A percentile compares a stretch with the other conserved stretches of the same genome.
These are phyloP conservation scores for Beauveria varroae DNA, from an alignment of 2,329 filamentous ascomycete genomes.

Conservation along the genomic window DNA sequence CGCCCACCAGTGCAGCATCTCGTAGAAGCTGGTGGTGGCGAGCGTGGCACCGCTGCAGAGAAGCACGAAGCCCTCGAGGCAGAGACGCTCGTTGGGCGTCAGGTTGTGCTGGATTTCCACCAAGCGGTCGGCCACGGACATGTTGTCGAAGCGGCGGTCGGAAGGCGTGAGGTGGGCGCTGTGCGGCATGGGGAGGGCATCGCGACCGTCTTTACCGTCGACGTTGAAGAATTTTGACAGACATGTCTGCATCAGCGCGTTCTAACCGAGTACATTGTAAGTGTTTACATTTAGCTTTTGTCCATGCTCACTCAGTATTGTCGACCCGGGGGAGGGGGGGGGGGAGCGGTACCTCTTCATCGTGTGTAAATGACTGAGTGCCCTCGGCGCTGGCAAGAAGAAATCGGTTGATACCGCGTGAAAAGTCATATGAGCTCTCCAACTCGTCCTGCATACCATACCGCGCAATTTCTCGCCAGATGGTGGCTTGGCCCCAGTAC, in stretches of 20 bases:
- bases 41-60: constrained; percentile 36
- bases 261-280: constrained; percentile 12
- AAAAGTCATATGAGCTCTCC: constrained; percentile 32
- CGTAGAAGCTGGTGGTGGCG: constrained; percentile 35
- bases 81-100: constrained; percentile 31
- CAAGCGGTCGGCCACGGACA: constrained; percentile 36
- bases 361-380: constrained; percentile 29
- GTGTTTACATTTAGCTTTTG: neutral
- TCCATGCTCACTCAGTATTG: neutral
- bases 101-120: constrained; percentile 30
- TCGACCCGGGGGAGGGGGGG: neutral
- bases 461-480: constrained; percentile 37
- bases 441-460: constrained; percentile 36
- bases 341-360: constrained; percentile 29
- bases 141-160: constrained; percentile 28
- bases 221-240: constrained; percentile 38
- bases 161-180: constrained; percentile 25
- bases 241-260: constrained; percentile 23
- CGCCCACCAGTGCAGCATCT: constrained; percentile 43
- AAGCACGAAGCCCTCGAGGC: constrained; percentile 33
- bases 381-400: constrained; percentile 25
- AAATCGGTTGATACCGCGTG: constrained; percentile 34
- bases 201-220: constrained; percentile 31
- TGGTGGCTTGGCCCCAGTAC: constrained; percentile 34
- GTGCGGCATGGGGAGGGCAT: constrained; percentile 33